Evolutionary conservation across 768 basidiomycete species (phyloP).

Genomic region (Leccinum barrowsii): DNA sequence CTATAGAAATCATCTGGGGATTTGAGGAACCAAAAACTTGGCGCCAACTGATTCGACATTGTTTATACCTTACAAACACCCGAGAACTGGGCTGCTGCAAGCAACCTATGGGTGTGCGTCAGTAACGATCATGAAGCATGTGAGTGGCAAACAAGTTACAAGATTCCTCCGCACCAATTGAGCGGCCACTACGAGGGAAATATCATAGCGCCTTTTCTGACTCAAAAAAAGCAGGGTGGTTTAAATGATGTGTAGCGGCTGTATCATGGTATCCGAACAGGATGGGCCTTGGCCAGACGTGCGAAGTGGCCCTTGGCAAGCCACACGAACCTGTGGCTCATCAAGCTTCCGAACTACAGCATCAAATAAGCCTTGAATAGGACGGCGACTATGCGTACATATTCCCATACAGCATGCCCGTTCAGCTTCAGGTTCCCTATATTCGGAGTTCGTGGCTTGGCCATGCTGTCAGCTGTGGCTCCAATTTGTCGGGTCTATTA

Average conservation of each 20-base stretch:
- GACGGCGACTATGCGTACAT: background rate
- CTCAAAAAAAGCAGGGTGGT: too few species aligned
- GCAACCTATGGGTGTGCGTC: too few species aligned
- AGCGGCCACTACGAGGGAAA: too few species aligned
- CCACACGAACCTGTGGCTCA: background rate
- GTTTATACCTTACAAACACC: background rate
- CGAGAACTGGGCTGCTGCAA: background rate
- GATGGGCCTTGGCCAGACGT: background rate
- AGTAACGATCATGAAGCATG: too few species aligned
- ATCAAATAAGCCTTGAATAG: background rate
- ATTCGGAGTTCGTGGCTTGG: background rate
- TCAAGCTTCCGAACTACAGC: too few species aligned
- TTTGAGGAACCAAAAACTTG: background rate
- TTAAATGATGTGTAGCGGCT: too few species aligned
- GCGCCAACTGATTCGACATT: background rate
- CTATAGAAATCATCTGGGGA: background rate
- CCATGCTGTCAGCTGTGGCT: background rate
- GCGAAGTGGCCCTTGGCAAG: background rate
- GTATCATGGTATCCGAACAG: too few species aligned
- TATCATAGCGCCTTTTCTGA: too few species aligned
- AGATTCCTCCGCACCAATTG: too few species aligned
- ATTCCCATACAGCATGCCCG: background rate
- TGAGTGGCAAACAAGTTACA: too few species aligned
- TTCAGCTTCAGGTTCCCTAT: background rate
- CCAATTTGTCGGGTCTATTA: background rate